Percentiles rank a stretch among this genome's conserved stretches.
These are phyloP conservation scores for Calonectria honghensis DNA, from an alignment of 2,329 filamentous ascomycete species.

Conservation along the genomic window DNA sequence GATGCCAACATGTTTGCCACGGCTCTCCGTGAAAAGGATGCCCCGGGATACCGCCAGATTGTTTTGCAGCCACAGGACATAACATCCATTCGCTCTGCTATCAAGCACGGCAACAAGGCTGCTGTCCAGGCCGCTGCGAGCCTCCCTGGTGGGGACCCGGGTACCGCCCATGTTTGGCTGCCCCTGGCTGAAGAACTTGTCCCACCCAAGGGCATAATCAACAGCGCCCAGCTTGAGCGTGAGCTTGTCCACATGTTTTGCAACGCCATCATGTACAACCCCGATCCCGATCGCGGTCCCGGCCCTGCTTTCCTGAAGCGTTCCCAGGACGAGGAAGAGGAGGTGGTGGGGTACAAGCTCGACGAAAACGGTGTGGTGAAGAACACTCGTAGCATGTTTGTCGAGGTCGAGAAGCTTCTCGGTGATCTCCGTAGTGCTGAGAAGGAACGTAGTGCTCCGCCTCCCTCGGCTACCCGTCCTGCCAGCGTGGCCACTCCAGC, in stretches of 20 bases:
- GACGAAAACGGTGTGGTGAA: conserved; percentile 92
- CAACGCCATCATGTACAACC: conserved; percentile 99
- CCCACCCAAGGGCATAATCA: conserved; percentile 92
- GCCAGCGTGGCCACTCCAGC: conserved; percentile 64
- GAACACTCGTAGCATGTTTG: conserved; percentile 92
- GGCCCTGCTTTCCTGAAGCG: conserved; percentile 76
- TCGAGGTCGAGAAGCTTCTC: conserved; percentile 87
- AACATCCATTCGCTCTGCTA: conserved; percentile 84
- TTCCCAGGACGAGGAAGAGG: conserved; percentile 65
- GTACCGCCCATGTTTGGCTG: conserved; percentile 75
- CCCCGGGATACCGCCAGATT: conserved; percentile 84
- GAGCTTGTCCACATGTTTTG: conserved; percentile 98
- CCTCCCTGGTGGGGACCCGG: conserved; percentile 76
- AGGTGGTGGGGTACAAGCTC: conserved; percentile 76
- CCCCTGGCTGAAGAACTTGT: conserved; percentile 85
- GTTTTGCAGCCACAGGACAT: conserved; percentile 86
- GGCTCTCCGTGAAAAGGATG: conserved; percentile 83
- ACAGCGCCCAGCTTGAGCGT: conserved; percentile 92
- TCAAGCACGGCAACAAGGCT: conserved; percentile 82
- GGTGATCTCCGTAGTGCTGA: conserved; percentile 86
- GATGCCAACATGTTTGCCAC: conserved; percentile 87
- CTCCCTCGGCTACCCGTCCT: conserved; percentile 58
- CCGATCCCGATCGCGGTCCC: conserved; percentile 83
- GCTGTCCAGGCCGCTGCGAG: conserved; percentile 76
- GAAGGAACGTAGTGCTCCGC: conserved; percentile 66